These are phyloP conservation scores for Agastache rugosa DNA, from an alignment of 257 asterid genomes.

Conservation along the genomic window DNA sequence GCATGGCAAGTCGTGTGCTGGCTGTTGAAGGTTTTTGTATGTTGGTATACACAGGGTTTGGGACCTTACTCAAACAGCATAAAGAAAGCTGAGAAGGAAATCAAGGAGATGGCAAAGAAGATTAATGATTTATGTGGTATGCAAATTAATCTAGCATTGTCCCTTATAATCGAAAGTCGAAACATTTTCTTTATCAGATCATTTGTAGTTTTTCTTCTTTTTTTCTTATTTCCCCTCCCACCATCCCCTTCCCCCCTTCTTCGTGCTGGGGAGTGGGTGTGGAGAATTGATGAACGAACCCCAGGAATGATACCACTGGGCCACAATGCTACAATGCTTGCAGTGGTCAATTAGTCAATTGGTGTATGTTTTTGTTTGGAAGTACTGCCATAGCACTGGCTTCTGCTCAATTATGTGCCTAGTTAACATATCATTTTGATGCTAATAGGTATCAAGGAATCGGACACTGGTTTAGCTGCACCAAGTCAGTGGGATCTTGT, in stretches of 20 bases:
- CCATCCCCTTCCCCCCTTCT: neutral
- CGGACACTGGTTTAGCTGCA: constrained; percentile 96
- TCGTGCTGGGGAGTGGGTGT: neutral
- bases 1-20: constrained; percentile 7
- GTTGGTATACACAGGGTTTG: constrained; percentile 62
- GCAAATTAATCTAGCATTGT: constrained; percentile 20
- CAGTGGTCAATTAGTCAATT: neutral
- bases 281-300: neutral
- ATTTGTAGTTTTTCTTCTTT: neutral
- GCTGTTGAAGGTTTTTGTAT: neutral
- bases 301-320: neutral
- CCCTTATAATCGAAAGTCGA: neutral
- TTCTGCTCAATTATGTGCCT: neutral
- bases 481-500: constrained; percentile 99
- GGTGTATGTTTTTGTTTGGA: neutral
- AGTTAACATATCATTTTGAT: neutral
- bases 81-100: constrained; percentile 87
- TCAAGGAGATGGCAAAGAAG: constrained; percentile 90
- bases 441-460: constrained; percentile 80
- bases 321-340: neutral
- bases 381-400: no score
- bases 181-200: constrained; percentile 8
- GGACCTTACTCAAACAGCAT: constrained; percentile 89
- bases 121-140: constrained; percentile 90
- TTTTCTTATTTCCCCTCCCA: neutral